Evolutionary conservation across 139 green algal species (phyloP).

Genomic region (Chlorella sorokiniana): DNA sequence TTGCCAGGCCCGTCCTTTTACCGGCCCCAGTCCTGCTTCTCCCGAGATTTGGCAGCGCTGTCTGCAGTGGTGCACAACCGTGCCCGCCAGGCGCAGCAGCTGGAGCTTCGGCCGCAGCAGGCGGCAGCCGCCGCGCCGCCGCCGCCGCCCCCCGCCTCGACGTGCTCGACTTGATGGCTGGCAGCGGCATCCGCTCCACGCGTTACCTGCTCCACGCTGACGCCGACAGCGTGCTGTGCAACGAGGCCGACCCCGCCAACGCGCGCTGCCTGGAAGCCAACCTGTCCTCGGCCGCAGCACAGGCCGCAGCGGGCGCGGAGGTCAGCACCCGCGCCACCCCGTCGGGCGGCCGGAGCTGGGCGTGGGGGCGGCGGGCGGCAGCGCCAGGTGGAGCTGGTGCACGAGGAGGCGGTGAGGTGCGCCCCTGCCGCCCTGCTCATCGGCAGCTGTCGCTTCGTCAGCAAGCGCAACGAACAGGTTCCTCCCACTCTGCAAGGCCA

Average conservation of each 20-base stretch:
- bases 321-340: not conserved
- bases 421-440: not conserved
- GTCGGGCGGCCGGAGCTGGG: not conserved
- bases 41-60: constrained; percentile 19
- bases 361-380: not conserved
- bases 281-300: not conserved
- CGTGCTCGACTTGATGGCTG: constrained; percentile 12
- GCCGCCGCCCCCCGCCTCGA: no score
- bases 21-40: constrained; percentile 23
- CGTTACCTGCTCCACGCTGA: constrained; percentile 21
- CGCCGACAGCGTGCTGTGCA: constrained; percentile 20
- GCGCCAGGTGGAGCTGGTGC: not conserved
- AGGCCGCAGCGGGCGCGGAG: not conserved
- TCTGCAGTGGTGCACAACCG: constrained; percentile 15
- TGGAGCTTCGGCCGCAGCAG: not conserved
- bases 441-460: not conserved
- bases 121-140: not conserved
- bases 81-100: not conserved
- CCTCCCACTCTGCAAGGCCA: no score
- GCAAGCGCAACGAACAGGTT: not conserved
- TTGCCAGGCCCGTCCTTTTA: constrained; percentile 19
- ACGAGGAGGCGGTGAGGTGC: constrained; percentile 17
- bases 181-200: constrained; percentile 12
- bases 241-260: not conserved
- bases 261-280: constrained; percentile 2